Conservation (phyloP, 495 filamentous ascomycete species). For the Cercophora sp. region DNA sequence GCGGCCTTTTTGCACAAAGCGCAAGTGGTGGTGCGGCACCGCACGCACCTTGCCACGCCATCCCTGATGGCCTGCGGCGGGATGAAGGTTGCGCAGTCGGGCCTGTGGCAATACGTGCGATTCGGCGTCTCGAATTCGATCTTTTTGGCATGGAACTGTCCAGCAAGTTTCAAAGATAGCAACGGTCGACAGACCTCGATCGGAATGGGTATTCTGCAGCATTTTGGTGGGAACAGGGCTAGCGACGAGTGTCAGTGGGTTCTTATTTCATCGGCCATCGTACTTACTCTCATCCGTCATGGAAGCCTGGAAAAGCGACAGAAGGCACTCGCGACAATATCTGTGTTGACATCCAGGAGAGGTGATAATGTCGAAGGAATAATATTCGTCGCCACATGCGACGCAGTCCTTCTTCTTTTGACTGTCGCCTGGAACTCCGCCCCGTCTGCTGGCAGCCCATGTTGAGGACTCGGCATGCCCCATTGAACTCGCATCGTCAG, state of each 20-base stretch:
- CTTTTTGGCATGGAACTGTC: constrained; percentile 36
- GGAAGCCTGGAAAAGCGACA: constrained; percentile 34
- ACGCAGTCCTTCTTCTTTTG: constrained; percentile 3
- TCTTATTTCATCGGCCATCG: neutral
- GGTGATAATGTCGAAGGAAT: constrained; percentile 8
- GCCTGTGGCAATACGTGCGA: constrained; percentile 45
- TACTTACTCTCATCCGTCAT: constrained; percentile 39
- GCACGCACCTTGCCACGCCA: constrained; percentile 37
- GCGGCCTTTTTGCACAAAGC: constrained; percentile 40
- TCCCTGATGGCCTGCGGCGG: constrained; percentile 24
- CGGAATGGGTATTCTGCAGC: constrained; percentile 42
- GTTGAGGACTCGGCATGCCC: constrained; percentile 13
- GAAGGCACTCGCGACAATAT: constrained; percentile 47
- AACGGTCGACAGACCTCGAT: constrained; percentile 27
- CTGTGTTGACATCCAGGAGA: constrained; percentile 36
- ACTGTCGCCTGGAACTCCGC: neutral
- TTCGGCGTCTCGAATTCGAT: constrained; percentile 44
- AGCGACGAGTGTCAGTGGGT: neutral
- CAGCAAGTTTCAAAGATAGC: constrained; percentile 26
- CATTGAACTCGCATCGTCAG: neutral
- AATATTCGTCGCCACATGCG: constrained; percentile 13
- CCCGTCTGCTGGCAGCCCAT: constrained; percentile 12
- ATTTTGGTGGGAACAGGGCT: constrained; percentile 49
- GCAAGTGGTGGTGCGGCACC: constrained; percentile 42
- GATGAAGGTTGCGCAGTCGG: constrained; percentile 46